Evolutionary conservation across 306 rosid species (phyloP), one percentile per base, ranked within the genome.

Genomic region (Pyrus communis): DNA sequence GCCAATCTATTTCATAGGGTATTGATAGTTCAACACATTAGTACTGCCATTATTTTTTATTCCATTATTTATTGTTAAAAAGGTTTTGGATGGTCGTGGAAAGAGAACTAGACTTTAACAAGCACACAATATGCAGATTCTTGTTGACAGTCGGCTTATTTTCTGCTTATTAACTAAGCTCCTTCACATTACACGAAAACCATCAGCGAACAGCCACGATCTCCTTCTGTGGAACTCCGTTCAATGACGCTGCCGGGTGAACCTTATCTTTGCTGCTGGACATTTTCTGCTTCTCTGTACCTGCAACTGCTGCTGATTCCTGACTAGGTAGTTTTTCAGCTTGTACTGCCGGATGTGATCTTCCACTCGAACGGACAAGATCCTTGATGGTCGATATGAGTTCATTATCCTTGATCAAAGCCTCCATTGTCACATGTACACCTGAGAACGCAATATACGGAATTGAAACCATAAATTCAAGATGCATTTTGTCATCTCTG

Each of bases 371-470:
- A 12, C 75, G 67, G 5, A 93, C 87, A 22, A 92, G 88, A 75
- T 81, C 90, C 66, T 90, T 92, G 76, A 95, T 89, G 71, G 76
- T 77, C 75, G 75, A 79, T 75, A 80, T 87, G 18, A 95, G 89
- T 60, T 90, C 89, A 6, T 75, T 74, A 68, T 95, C 99, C 85
- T 95, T 80, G 2, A 85, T 71, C 88, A 95, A 68, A 11, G 93
- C 83, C 78, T 95, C 99, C 87, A 95, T 42, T 31, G 89, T 92
- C 79, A 90, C 96, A 74, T 95, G 99, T 3, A 77, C 85, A 63
- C 99, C 99, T 95, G 92, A 86, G 64, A 62, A 59, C 42, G 54
- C 51, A 18, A 65, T 73, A 65, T 75, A 75, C 31, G 42, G 8
- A 67, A 11, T 21, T 55, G 22, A 77, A 63, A 28, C 22, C 64